Evolutionary conservation across 225 moss, liverwort and hornwort genomes (phyloP).

Genomic region (Pseudisothecium myosuroides): DNA sequence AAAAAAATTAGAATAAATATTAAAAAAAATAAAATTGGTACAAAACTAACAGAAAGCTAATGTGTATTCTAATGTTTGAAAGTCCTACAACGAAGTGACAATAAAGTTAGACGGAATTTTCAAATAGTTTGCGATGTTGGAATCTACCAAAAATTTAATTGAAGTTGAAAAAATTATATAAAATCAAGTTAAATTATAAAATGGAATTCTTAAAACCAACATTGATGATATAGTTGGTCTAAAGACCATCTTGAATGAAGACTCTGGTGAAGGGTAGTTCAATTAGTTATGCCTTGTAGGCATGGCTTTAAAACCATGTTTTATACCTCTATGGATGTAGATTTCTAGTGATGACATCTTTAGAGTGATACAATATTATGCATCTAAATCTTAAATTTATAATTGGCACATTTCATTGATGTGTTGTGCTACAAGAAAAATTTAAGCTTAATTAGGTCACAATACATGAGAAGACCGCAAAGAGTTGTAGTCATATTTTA

Average conservation of each 20-base stretch:
- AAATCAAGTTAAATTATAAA: not conserved
- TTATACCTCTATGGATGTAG: rapidly evolving
- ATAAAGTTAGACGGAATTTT: not conserved
- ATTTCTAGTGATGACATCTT: not conserved
- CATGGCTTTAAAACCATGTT: no score
- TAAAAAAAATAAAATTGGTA: no score
- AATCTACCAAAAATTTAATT: no score
- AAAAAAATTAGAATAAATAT: not conserved
- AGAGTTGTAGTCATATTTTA: not conserved
- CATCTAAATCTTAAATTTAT: not conserved
- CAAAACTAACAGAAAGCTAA: not conserved
- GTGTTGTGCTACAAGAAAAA: rapidly evolving
- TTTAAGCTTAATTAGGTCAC: rapidly evolving
- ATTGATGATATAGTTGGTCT: not conserved
- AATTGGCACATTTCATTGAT: no score
- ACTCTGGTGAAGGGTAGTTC: rapidly evolving
- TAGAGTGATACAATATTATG: rapidly evolving
- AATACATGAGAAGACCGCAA: rapidly evolving
- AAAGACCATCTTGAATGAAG: not conserved
- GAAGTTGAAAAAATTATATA: not conserved
- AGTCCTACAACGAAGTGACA: not conserved
- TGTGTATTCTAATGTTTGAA: not conserved
- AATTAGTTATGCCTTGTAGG: not conserved
- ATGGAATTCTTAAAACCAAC: rapidly evolving
- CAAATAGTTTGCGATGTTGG: rapidly evolving